A percentile compares a stretch with the other conserved stretches of the same genome.
phyloP scores from a whole-genome alignment of 352 stramenopile genomes.

The Globisporangium iwayamae region DNA sequence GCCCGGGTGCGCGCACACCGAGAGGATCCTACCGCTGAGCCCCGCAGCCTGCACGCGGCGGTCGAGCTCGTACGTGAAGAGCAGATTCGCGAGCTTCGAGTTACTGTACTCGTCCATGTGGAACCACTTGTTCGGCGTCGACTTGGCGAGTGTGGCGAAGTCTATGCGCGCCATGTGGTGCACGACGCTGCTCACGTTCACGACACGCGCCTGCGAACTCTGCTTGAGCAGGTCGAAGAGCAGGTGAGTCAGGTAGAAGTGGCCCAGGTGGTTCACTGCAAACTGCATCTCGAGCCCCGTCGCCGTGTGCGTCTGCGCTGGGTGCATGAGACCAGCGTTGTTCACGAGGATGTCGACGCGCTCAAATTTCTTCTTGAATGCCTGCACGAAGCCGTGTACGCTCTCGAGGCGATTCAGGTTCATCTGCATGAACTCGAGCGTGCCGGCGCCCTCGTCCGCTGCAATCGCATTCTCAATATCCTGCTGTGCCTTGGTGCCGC shows the following conservation, averaged over 20 bases:
- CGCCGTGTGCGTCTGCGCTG: constrained; percentile 26
- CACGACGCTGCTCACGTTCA: constrained; percentile 34
- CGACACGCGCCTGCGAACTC: constrained; percentile 23
- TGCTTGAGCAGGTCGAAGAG: constrained; percentile 47
- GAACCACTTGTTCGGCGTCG: constrained; percentile 22
- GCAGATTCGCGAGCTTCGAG: constrained; percentile 42
- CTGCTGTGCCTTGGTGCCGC: constrained; percentile 26
- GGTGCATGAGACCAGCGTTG: constrained; percentile 52
- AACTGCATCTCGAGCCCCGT: constrained; percentile 58
- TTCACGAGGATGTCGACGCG: constrained; percentile 53
- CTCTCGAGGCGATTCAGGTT: constrained; percentile 41
- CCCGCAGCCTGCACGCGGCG: constrained; percentile 25
- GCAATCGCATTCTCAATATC: constrained; percentile 25
- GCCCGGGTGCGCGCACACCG: constrained; percentile 25
- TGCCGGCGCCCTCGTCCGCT: background rate
- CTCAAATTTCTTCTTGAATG: constrained; percentile 34
- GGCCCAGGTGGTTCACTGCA: constrained; percentile 54
- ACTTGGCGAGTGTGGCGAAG: constrained; percentile 25
- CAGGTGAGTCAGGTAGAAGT: constrained; percentile 52
- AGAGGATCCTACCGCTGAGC: constrained; percentile 23
- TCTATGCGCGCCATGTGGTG: constrained; percentile 30
- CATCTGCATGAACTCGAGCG: constrained; percentile 38
- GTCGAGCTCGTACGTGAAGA: constrained; percentile 47
- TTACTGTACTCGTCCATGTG: constrained; percentile 46
- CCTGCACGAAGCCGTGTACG: constrained; percentile 28